Evolutionary conservation across 768 basidiomycete genomes (phyloP), one percentile per base, ranked within the genome.

Genomic region (Lactarius pseudohatsudake): DNA sequence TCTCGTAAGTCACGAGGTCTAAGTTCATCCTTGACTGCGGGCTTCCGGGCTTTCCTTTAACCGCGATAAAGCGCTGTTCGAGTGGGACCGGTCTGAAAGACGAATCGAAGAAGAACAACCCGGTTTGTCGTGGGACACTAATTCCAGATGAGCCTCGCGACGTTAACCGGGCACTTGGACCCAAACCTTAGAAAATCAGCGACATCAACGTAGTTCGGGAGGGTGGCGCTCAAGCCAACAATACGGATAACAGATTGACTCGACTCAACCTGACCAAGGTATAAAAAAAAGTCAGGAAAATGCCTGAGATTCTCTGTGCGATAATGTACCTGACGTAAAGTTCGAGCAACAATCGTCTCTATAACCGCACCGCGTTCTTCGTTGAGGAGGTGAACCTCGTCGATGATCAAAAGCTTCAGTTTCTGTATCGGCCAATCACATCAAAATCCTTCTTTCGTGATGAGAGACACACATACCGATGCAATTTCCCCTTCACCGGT

Each of bases 291-390:
- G 36, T 45, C 65, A 53, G 61, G 56, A 40, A 55, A 38, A 56
- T 38, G 32, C 50, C 32, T 38, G 32, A 32, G 56, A 18, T 38
- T 26, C 43, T n/a, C 43, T n/a, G 38, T 40, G 9, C 9, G 43
- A 26, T 50, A 58, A 15, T 76, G 59, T 45, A 87, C 93, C 79
- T 95, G 94, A 54, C 97, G 86, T 28, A 98, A 79, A 2, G 97
- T 99, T 69, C 97, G 83, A 4, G 97, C 97, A 15, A 99, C 96
- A 71, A 98, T 98, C 0, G 95, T 92, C 77, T 99, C 97, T 69
- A 99, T 95, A 40, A 98, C 96, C 16, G 97, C 95, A 28, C 97
- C 97, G 72, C 97, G 91, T 66, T 97, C 96, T 79, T 98, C 97
- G 73, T 98, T 98, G 57, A 98, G 83, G 22, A 99, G 80, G 77